These are phyloP conservation scores for Nymphaea thermarum DNA, from an alignment of 164 flowering plant genomes.

Conservation along the genomic window DNA sequence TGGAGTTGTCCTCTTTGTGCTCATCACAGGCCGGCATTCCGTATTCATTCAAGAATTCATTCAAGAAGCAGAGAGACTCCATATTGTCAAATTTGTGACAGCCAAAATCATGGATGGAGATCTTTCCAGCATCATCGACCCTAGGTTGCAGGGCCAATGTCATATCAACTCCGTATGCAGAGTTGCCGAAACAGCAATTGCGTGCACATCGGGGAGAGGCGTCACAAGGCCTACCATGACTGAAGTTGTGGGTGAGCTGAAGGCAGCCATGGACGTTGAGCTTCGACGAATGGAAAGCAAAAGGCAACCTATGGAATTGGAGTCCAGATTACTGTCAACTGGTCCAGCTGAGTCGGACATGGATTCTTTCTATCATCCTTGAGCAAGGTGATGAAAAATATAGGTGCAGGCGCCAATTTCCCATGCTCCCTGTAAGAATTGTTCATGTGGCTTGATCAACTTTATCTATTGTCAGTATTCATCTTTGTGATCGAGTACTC, in stretches of 20 bases:
- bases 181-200: conserved; percentile 23
- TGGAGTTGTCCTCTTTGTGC: conserved; percentile 5
- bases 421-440: too few relatives aligned
- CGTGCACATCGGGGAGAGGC: conserved; percentile 14
- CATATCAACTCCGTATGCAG: conserved; percentile 15
- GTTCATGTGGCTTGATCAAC: too few relatives aligned
- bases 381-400: conserved; percentile 5
- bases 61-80: background rate
- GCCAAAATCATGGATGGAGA: conserved; percentile 12
- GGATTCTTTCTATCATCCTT: conserved; percentile 6
- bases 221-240: conserved; percentile 23
- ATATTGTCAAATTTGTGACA: conserved; percentile 17
- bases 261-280: conserved; percentile 8
- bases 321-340: background rate
- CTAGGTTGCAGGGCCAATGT: conserved; percentile 17
- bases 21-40: conserved; percentile 2
- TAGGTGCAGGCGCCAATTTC: too few relatives aligned
- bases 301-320: background rate
- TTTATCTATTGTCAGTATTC: too few relatives aligned
- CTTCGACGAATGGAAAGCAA: background rate
- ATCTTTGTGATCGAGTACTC: too few relatives aligned
- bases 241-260: conserved; percentile 18
- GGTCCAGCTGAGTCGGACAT: background rate
- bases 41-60: background rate
- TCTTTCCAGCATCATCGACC: conserved; percentile 18